Percentiles rank a stretch among this genome's conserved stretches.
phyloP scores from a whole-genome alignment of 2,329 filamentous ascomycete species.

The Bimuria novae-zelandiae region DNA sequence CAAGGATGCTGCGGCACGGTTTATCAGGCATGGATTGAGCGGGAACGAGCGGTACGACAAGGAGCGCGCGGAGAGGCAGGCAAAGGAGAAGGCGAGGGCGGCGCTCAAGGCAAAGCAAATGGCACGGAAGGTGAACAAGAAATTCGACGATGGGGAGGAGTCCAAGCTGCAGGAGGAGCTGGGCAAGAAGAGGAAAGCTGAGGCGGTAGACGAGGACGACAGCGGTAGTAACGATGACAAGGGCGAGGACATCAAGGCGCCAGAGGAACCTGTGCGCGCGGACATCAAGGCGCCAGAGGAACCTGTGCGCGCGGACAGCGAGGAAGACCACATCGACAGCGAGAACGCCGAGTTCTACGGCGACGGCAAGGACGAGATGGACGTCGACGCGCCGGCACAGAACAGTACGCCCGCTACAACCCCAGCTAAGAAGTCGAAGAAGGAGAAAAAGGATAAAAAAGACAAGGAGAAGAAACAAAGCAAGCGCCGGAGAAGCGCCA shows the following conservation, averaged over 20 bases:
- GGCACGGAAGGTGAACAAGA: conserved; percentile 33
- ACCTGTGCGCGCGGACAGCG: conserved; percentile 11
- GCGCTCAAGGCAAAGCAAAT: conserved; percentile 24
- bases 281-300: conserved; percentile 19
- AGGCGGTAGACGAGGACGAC: conserved; percentile 4
- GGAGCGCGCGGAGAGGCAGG: conserved; percentile 43
- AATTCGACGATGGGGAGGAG: conserved; percentile 35
- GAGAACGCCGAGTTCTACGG: conserved; percentile 24
- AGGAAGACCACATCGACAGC: conserved; percentile 18
- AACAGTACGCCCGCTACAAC: conserved; percentile 2
- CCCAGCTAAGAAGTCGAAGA: conserved; percentile 9
- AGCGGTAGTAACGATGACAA: conserved; percentile 1
- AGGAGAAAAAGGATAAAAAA: conserved; percentile 16
- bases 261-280: conserved; percentile 18
- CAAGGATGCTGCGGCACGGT: conserved; percentile 76
- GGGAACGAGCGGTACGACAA: conserved; percentile 53
- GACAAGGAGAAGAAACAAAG: conserved; percentile 14
- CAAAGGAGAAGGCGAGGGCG: conserved; percentile 40
- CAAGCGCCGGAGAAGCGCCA: conserved; percentile 9
- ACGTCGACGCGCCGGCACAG: background rate
- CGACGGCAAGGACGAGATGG: conserved; percentile 10
- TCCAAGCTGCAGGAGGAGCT: conserved; percentile 19
- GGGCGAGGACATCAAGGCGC: conserved; percentile 28
- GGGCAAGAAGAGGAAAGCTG: conserved; percentile 34
- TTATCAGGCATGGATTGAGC: conserved; percentile 79